These are phyloP conservation scores for Nepenthes alata DNA, from an alignment of 179 eudicot genomes.

Conservation along the genomic window DNA sequence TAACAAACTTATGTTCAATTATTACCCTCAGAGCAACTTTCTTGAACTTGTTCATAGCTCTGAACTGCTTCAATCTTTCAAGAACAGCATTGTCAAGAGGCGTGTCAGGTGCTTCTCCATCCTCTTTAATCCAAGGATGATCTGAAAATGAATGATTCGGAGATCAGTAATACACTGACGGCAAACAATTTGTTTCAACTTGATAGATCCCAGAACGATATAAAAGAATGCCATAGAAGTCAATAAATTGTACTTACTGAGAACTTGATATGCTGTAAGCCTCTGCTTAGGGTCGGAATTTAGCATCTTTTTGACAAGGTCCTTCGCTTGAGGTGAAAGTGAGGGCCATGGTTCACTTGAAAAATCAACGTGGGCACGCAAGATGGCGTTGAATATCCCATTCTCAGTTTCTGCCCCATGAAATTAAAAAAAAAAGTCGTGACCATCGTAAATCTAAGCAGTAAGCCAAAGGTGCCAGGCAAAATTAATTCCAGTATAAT, in stretches of 20 bases:
- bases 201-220: background rate
- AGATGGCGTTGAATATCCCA: constrained; percentile 69
- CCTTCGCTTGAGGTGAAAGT: constrained; percentile 59
- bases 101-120: constrained; percentile 75
- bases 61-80: constrained; percentile 53
- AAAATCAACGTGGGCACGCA: constrained; percentile 64
- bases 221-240: background rate
- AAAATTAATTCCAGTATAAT: background rate
- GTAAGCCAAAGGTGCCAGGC: too few species aligned
- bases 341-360: constrained; percentile 69
- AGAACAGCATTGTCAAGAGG: constrained; percentile 75
- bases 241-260: constrained; percentile 27
- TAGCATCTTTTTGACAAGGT: constrained; percentile 62
- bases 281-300: constrained; percentile 64
- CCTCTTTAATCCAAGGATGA: constrained; percentile 88
- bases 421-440: too few species aligned
- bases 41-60: constrained; percentile 74
- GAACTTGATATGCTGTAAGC: constrained; percentile 56
- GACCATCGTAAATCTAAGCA: too few species aligned
- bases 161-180: background rate
- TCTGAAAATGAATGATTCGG: constrained; percentile 16
- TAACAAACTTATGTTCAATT: too few species aligned
- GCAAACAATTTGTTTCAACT: background rate
- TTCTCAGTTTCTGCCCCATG: constrained; percentile 46
- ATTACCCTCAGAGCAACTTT: constrained; percentile 70